Conservation (phyloP, 2,329 filamentous ascomycete species). For the Alternaria metachromatica region DNA sequence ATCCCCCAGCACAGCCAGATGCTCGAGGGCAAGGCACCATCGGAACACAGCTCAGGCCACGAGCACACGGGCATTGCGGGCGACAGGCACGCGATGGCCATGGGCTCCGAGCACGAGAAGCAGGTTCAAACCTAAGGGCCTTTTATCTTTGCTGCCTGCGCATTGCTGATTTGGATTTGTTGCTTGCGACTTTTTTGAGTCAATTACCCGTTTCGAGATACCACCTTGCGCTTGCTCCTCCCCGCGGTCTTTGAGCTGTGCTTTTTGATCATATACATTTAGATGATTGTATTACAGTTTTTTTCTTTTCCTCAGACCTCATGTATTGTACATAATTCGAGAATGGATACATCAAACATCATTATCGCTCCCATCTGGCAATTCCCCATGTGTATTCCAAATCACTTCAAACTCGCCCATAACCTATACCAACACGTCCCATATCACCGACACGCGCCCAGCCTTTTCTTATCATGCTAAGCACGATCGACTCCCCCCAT, state of each 20-base stretch:
- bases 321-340: slow-evolving; percentile 23
- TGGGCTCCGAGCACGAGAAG: slow-evolving; percentile 51
- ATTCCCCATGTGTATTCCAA: background rate
- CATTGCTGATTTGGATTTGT: slow-evolving; percentile 13
- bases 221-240: slow-evolving; percentile 29
- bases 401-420: background rate
- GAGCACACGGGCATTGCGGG: slow-evolving; percentile 59
- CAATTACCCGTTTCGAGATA: slow-evolving; percentile 40
- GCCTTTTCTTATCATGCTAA: slow-evolving; percentile 25
- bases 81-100: slow-evolving; percentile 60
- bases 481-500: slow-evolving; percentile 1
- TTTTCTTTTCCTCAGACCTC: slow-evolving; percentile 1
- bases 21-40: slow-evolving; percentile 63
- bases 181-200: slow-evolving; percentile 18
- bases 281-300: slow-evolving; percentile 6
- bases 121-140: slow-evolving; percentile 13
- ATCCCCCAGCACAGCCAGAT: slow-evolving; percentile 74
- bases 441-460: background rate
- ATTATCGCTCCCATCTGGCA: background rate
- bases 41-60: slow-evolving; percentile 50
- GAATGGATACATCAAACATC: slow-evolving; percentile 9
- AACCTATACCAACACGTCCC: background rate
- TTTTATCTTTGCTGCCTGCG: slow-evolving; percentile 3
- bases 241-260: slow-evolving; percentile 26
- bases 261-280: slow-evolving; percentile 13